Base-by-base conservation (phyloP, 148 eudicot species). In the Rhododendron molle region DNA sequence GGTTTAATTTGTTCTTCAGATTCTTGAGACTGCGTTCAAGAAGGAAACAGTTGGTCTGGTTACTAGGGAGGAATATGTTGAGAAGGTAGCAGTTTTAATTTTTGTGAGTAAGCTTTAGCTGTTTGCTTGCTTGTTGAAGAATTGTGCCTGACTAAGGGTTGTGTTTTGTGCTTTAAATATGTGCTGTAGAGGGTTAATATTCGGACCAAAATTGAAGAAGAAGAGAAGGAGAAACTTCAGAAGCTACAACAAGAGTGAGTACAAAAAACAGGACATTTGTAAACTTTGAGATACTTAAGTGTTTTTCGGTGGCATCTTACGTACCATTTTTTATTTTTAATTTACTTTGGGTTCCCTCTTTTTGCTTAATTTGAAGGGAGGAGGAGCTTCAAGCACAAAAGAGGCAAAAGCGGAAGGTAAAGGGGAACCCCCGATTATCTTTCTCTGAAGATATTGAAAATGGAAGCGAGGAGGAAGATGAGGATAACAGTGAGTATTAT, bases 41-140 rank as follows among this genome's bases (percentile, higher is more conserved):
- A 96, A 96, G 91, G 99, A 96, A 90, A 96, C 99, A 5, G 91
- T 96, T 82, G 99, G 99, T 84, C 92, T 96, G 84, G 99, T 96
- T 77, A 91, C 98, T 16, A 94, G 96, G 85, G 99, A 96, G 87
- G 91, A 96, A 81, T 96, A 96, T 88, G 98, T 96, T 77, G 99
- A 96, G 90, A 96, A 94, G 99, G 99, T 95, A 89, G 50, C 47
- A 23, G 21, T 2, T 71, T 32, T 16, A 30, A 23, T 32, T 34
- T 47, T 60, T 38, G 3, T 52, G 81, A 32, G 2, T 50, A 7
- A 7, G 34, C 28, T 83, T 84, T 62, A 23, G 36, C 47, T n/a
- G 20, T 81, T 34, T 78, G 44, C 30, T 28, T 78, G 44, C 30
- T 28, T 7, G 26, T 40, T 15, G 20, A 40, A 40, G 14, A 32